These are phyloP conservation scores for Pleurotus pulmonarius DNA, from an alignment of 768 basidiomycete genomes.

Conservation along the genomic window DNA sequence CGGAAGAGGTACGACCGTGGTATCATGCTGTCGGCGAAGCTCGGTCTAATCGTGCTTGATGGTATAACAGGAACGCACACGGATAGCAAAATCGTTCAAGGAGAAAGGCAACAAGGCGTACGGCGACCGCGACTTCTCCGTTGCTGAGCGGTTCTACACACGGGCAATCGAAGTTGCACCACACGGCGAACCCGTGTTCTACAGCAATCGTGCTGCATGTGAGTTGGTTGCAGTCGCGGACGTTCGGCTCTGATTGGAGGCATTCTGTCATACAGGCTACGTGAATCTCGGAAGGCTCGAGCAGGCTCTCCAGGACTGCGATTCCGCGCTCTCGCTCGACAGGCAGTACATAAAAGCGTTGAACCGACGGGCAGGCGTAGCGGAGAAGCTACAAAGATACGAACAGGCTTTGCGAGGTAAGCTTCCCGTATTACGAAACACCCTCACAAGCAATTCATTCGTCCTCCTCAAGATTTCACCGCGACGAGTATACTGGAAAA, in stretches of 20 bases:
- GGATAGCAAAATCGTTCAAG: conserved; percentile 62
- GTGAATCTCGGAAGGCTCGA: conserved; percentile 84
- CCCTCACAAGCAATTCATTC: background rate
- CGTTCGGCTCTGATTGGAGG: background rate
- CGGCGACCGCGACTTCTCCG: conserved; percentile 52
- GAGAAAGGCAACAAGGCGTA: conserved; percentile 71
- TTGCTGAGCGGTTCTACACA: conserved; percentile 66
- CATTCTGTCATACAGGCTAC: conserved; percentile 48
- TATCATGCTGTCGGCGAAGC: background rate
- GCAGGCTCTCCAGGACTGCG: conserved; percentile 82
- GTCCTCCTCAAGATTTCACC: conserved; percentile 69
- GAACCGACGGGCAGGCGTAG: conserved; percentile 83
- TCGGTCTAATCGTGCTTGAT: conserved; percentile 7
- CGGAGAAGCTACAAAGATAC: conserved; percentile 70
- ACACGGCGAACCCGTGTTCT: conserved; percentile 87
- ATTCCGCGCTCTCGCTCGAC: conserved; percentile 83
- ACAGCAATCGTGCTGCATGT: conserved; percentile 98
- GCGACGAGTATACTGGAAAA: conserved; percentile 94
- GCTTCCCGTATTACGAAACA: conserved; percentile 14
- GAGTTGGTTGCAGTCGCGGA: conserved; percentile 20
- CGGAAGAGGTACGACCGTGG: conserved; percentile 47
- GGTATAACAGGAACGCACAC: conserved; percentile 53
- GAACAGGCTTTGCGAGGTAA: conserved; percentile 80
- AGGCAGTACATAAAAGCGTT: conserved; percentile 84
- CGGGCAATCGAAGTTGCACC: conserved; percentile 72